Evolutionary conservation across 345 rosid species (phyloP), one percentile per base, ranked within the genome.

Genomic region (Hibiscus syriacus): DNA sequence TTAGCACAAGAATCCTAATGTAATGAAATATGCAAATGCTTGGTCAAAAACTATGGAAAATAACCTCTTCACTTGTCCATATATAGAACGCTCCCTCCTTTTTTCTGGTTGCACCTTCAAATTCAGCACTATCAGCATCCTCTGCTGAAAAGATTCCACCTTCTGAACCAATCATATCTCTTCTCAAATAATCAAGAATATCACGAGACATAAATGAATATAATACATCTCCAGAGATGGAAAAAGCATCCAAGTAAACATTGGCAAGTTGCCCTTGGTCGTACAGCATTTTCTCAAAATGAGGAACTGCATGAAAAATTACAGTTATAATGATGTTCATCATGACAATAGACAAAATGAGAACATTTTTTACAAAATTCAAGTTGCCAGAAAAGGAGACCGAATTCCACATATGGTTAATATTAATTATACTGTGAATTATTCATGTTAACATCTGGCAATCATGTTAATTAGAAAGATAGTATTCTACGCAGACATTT

Each of bases 221-320:
- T 76, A 68, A 81, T 49, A 72, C 85, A 70, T 90, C 94, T 57
- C 81, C 84, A 25, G 88, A 79, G 56, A 88, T 79, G 73, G 83
- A 78, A 56, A 90, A 93, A 32, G 90, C 87, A 73, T 93, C 98
- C 65, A 88, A 85, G 73, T 86, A 88, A 66, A 83, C 86, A 32
- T 85, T 90, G 25, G 82, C 88, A 72, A 90, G 89, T 64, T 93
- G 96, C 52, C 96, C 98, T 72, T 90, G 96, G 79, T 90, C 97
- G 66, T 90, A 90, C 71, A 93, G 38, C 97, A 93, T 93, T 73
- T 93, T 93, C 86, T 93, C 98, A 74, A 93, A 93, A 82, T 93
- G 98, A 16, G 98, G 98, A 80, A 93, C 98, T 93, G 87, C 89
- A 71, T 75, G 72, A 52, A 70, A 67, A 61, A 27, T 36, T 10